A percentile compares a stretch with the other conserved stretches of the same genome.
Evolutionary conservation across 1,284 basidiomycete species (phyloP).

Genomic region (Sanghuangporus baumii): DNA sequence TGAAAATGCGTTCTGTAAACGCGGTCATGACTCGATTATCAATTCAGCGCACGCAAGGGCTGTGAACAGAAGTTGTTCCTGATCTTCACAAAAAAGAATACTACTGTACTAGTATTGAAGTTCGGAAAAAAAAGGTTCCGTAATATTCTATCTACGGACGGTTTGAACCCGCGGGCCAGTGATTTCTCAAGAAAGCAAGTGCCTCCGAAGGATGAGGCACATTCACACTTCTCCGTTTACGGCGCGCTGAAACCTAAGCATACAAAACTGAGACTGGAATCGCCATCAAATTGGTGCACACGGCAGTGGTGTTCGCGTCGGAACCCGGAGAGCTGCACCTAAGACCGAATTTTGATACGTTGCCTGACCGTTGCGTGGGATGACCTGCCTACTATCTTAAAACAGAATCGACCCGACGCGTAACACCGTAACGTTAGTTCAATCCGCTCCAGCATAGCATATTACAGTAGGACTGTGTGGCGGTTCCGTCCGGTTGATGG

Average conservation of each 20-base stretch:
- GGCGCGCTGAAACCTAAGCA: slow-evolving; percentile 19
- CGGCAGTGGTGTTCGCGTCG: slow-evolving; percentile 10
- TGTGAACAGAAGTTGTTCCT: slow-evolving; percentile 4
- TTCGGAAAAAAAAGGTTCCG: background rate
- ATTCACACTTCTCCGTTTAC: slow-evolving; percentile 12
- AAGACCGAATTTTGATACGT: slow-evolving; percentile 16
- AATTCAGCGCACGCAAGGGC: background rate
- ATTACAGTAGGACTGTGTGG: slow-evolving; percentile 9
- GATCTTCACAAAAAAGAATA: slow-evolving; percentile 4
- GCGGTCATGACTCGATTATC: slow-evolving; percentile 7
- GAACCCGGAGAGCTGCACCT: slow-evolving; percentile 11
- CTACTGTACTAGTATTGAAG: background rate
- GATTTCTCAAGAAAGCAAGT: background rate
- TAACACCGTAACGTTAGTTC: background rate
- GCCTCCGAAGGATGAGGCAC: slow-evolving; percentile 11
- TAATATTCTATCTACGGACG: background rate
- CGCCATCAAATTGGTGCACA: slow-evolving; percentile 13
- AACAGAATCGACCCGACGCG: slow-evolving; percentile 9
- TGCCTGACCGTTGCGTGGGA: slow-evolving; percentile 11
- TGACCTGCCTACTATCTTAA: background rate
- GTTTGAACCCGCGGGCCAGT: background rate
- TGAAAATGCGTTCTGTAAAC: background rate
- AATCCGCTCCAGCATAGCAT: slow-evolving; percentile 6
- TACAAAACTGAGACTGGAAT: background rate
- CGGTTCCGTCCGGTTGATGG: slow-evolving; percentile 16